Percentiles rank a stretch among this genome's conserved stretches.
phyloP scores from a whole-genome alignment of 2,329 filamentous ascomycete genomes.

The Fusarium sp. region DNA sequence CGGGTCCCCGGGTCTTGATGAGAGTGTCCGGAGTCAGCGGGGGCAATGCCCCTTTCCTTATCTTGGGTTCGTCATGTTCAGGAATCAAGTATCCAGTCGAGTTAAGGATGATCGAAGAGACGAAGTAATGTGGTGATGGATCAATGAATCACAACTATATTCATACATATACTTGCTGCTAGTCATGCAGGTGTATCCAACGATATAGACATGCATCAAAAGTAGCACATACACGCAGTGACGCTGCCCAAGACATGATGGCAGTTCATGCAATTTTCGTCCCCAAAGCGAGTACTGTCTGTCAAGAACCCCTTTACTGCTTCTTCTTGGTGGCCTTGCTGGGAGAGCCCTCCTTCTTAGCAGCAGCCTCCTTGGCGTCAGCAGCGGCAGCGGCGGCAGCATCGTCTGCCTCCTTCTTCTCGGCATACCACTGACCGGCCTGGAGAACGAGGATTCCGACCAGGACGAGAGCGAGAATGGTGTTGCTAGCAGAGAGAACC shows the following conservation, averaged over 20 bases:
- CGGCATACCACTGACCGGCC: constrained; percentile 98
- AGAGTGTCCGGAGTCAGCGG: neutral
- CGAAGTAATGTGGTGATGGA: neutral
- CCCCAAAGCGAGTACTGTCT: neutral
- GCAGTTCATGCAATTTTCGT: neutral
- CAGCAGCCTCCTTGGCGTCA: constrained; percentile 56
- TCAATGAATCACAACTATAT: neutral
- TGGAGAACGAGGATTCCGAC: constrained; percentile 93
- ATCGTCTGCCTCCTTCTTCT: constrained; percentile 91
- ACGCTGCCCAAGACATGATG: neutral
- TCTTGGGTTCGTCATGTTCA: neutral
- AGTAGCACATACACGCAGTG: neutral
- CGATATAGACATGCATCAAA: neutral
- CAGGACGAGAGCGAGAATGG: constrained; percentile 91
- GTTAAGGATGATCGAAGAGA: neutral
- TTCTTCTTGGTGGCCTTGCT: constrained; percentile 53
- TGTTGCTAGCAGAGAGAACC: constrained; percentile 94
- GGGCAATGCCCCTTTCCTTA: neutral
- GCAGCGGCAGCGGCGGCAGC: constrained; percentile 70
- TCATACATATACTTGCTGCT: constrained; percentile 4
- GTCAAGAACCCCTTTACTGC: constrained; percentile 41
- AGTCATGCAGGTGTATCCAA: neutral
- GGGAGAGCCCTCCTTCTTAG: constrained; percentile 52
- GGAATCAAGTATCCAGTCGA: neutral
- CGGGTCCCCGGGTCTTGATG: neutral